A percentile compares a stretch with the other conserved stretches of the same genome.
Evolutionary conservation across 805 yeast genomes (phyloP).

Genomic region (Suhomyces xylopsoci): DNA sequence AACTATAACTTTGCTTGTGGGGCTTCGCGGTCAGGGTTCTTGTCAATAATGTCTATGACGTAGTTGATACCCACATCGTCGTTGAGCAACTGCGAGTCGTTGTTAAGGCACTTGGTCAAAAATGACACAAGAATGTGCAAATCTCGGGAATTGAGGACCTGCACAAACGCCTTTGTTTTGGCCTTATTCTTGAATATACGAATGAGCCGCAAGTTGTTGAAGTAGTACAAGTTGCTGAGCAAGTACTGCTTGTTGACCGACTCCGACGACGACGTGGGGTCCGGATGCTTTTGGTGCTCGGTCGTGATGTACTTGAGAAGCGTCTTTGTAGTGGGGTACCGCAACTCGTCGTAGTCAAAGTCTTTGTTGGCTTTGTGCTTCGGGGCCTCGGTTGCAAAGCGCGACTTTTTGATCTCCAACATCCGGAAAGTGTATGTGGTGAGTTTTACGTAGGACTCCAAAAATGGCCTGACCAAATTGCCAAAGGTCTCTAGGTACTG

Average conservation of each 20-base stretch:
- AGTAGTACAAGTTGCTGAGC: constrained; percentile 36
- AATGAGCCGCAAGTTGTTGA: constrained; percentile 33
- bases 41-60: constrained; percentile 34
- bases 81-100: constrained; percentile 7
- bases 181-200: constrained; percentile 40
- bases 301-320: constrained; percentile 26
- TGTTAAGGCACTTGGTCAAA: constrained; percentile 16
- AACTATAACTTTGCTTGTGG: not conserved
- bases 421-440: constrained; percentile 13
- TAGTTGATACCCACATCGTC: constrained; percentile 24
- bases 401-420: constrained; percentile 14
- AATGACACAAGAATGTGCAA: constrained; percentile 23
- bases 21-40: constrained; percentile 16
- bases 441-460: constrained; percentile 31
- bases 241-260: constrained; percentile 42
- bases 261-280: constrained; percentile 19
- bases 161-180: constrained; percentile 39
- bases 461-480: constrained; percentile 32
- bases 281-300: constrained; percentile 10
- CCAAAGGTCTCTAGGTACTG: constrained; percentile 23
- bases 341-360: constrained; percentile 12
- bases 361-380: constrained; percentile 3
- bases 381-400: constrained; percentile 8
- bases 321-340: constrained; percentile 31
- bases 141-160: constrained; percentile 26